These are phyloP conservation scores for Hanseniaspora valbyensis DNA, from an alignment of 805 yeast genomes.

Conservation along the genomic window DNA sequence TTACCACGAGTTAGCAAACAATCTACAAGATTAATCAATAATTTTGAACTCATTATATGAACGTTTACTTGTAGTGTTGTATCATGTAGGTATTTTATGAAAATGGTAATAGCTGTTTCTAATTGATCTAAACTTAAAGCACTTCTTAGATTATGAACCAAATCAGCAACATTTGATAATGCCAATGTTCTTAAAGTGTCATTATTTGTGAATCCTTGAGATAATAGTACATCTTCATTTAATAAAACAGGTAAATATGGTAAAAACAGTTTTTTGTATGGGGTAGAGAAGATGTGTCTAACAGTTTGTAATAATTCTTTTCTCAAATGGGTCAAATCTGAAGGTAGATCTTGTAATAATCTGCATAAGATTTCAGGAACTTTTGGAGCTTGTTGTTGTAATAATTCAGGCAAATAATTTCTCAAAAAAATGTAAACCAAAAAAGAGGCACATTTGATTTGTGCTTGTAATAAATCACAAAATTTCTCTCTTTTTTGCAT, in stretches of 20 bases:
- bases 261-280: constrained; percentile 67
- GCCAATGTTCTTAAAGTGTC: constrained; percentile 89
- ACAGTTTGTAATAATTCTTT: constrained; percentile 90
- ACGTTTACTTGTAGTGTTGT: constrained; percentile 74
- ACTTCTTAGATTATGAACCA: constrained; percentile 80
- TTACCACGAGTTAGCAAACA: constrained; percentile 58
- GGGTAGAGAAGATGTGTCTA: constrained; percentile 86
- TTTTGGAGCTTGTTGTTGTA: constrained; percentile 43
- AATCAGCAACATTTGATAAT: constrained; percentile 89
- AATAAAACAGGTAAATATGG: constrained; percentile 77
- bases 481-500: constrained; percentile 68
- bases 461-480: constrained; percentile 83
- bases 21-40: constrained; percentile 78
- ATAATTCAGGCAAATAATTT: constrained; percentile 59
- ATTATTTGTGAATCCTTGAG: constrained; percentile 82
- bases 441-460: constrained; percentile 92
- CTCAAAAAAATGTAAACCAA: constrained; percentile 84
- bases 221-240: constrained; percentile 77
- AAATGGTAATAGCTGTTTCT: constrained; percentile 75
- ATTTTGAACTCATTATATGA: constrained; percentile 92
- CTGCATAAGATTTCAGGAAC: constrained; percentile 84
- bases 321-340: constrained; percentile 81
- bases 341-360: constrained; percentile 86
- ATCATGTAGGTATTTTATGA: constrained; percentile 71
- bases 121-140: constrained; percentile 74